Percentiles rank a stretch among this genome's conserved stretches.
These are phyloP conservation scores for Begonia fuchsioides DNA, from an alignment of 306 rosid genomes.

Conservation along the genomic window DNA sequence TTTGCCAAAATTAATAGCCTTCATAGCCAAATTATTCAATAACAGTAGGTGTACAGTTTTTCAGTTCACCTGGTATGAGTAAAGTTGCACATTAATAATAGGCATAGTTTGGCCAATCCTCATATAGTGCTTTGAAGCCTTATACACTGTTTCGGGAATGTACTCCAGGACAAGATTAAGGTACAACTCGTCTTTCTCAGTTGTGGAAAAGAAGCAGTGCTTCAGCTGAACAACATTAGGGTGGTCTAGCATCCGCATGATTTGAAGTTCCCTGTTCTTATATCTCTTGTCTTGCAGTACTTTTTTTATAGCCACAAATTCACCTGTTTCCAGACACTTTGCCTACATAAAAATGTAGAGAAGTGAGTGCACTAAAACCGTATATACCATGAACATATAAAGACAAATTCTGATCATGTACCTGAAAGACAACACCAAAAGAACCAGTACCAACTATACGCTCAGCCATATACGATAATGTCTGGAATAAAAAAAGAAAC, in stretches of 20 bases:
- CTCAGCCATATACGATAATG: constrained; percentile 84
- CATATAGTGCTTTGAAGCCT: constrained; percentile 54
- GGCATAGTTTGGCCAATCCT: constrained; percentile 58
- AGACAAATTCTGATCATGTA: constrained; percentile 15
- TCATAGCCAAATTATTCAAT: background rate
- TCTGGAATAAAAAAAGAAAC: constrained; percentile 31
- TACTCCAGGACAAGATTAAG: constrained; percentile 89
- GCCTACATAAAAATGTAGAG: constrained; percentile 28
- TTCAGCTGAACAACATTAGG: constrained; percentile 58
- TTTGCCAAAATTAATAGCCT: constrained; percentile 20
- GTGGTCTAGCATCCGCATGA: constrained; percentile 73
- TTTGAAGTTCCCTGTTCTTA: constrained; percentile 82
- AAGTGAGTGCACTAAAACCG: background rate
- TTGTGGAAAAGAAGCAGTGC: constrained; percentile 87
- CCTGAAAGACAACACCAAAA: constrained; percentile 92
- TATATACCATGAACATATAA: background rate
- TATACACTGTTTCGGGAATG: constrained; percentile 71
- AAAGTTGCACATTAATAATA: constrained; percentile 52
- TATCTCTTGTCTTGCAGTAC: constrained; percentile 92
- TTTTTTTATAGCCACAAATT: constrained; percentile 77
- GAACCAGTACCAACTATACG: constrained; percentile 96
- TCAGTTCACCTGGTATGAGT: constrained; percentile 59
- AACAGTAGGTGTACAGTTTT: background rate
- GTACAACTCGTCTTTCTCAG: constrained; percentile 76
- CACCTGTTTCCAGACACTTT: constrained; percentile 78